Conservation (phyloP, 2,329 filamentous ascomycete genomes). For the Fusarium stilboides region DNA sequence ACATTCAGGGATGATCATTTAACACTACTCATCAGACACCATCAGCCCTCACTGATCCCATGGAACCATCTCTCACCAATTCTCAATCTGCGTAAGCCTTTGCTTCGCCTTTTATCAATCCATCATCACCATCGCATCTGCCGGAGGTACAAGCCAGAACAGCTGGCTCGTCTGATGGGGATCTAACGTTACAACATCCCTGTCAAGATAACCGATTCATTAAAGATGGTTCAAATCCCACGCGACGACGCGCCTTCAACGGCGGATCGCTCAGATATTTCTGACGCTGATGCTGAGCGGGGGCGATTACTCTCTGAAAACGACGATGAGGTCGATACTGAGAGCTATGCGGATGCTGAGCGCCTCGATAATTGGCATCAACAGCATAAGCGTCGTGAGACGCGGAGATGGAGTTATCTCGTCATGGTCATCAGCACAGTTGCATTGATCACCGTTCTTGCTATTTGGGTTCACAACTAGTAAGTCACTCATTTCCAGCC, state of each 20-base stretch:
- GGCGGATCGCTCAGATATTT: constrained; percentile 22
- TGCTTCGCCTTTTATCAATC: neutral
- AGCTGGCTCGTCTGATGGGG: constrained; percentile 20
- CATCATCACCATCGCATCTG: constrained; percentile 2
- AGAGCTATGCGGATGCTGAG: constrained; percentile 32
- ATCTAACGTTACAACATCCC: constrained; percentile 23
- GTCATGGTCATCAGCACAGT: constrained; percentile 41
- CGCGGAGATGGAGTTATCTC: constrained; percentile 42
- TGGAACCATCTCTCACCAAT: constrained; percentile 6
- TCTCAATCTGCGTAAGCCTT: neutral
- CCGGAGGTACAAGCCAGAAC: neutral
- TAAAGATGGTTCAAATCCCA: constrained; percentile 33
- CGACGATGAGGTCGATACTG: constrained; percentile 21
- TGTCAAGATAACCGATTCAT: constrained; percentile 32
- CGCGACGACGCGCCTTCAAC: constrained; percentile 35
- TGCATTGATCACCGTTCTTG: constrained; percentile 36
- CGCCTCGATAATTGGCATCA: constrained; percentile 41
- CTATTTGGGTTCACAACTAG: constrained; percentile 43
- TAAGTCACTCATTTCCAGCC: constrained; percentile 6
- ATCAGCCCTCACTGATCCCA: constrained; percentile 1
- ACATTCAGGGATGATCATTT: constrained; percentile 34
- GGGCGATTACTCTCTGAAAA: constrained; percentile 31
- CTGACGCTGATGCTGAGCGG: constrained; percentile 33
- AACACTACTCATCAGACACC: constrained; percentile 8
- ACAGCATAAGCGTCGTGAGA: constrained; percentile 40